phyloP scores from a whole-genome alignment of 1,284 basidiomycete species.

The Heterobasidion annosum region DNA sequence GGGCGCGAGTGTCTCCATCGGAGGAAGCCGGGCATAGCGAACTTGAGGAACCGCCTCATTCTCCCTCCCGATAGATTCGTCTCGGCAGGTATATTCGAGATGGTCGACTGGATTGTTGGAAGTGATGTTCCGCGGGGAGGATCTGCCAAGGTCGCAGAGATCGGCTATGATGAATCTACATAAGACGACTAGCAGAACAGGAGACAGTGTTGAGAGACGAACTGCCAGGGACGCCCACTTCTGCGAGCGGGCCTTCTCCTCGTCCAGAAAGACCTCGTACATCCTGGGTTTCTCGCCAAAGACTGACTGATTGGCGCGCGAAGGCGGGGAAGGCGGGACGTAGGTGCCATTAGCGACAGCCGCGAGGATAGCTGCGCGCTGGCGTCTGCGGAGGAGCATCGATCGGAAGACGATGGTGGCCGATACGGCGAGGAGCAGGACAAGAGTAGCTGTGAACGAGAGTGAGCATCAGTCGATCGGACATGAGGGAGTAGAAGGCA shows the following conservation, averaged over 20 bases:
- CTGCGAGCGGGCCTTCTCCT: neutral
- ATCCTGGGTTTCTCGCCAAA: neutral
- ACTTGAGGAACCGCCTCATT: neutral
- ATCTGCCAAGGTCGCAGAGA: neutral
- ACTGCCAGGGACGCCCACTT: neutral
- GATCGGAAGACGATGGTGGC: slow-evolving; percentile 4
- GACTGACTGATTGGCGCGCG: neutral
- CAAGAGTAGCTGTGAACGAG: slow-evolving; percentile 2
- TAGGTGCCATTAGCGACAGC: slow-evolving; percentile 3
- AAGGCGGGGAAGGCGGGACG: neutral
- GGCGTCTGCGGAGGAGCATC: slow-evolving; percentile 5
- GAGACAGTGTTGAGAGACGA: neutral
- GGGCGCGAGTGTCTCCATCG: neutral
- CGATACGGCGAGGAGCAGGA: slow-evolving; percentile 4
- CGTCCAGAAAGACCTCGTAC: neutral
- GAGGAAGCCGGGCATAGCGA: neutral
- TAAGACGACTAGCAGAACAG: neutral
- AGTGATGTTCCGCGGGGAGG: too few relatives aligned
- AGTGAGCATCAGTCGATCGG: neutral
- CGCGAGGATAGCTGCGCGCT: neutral
- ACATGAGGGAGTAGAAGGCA: neutral
- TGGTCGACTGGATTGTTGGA: neutral
- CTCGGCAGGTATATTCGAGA: neutral
- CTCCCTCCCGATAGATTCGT: neutral
- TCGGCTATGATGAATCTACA: neutral